Evolutionary conservation across 306 rosid species (phyloP), one percentile per base, ranked within the genome.

Genomic region (Vigna hirtella): DNA sequence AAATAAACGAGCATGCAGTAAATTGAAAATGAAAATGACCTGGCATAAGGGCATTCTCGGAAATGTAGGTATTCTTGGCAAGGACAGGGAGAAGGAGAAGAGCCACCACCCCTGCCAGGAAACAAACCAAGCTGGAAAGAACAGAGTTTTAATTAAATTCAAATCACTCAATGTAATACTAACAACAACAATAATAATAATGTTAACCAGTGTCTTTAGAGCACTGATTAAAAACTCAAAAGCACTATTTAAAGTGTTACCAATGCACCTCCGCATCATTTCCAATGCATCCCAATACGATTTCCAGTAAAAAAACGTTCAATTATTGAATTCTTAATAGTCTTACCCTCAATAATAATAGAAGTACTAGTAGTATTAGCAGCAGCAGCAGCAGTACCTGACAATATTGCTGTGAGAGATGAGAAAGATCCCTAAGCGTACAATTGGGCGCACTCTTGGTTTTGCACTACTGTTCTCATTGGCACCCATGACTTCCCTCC

Each of bases 1-100:
- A 63, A 63, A 63, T 13, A 63, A 32, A 30, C 34, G 5, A 30
- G 13, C 14, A n/a, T 4, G 49, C 9, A 1, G 26, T 7, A 36
- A 61, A 14, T 34, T 70, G 52, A 52, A 22, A 52, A 56, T 1
- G 15, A 22, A 53, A 57, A 5, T 17, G 59, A 94, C 97, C 99
- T 81, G 99, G 97, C 98, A 93, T 91, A 69, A 95, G 98, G 68
- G 99, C 93, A 81, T 93, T 95, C 76, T 95, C 98, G 24, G 99
- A 95, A 72, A 91, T 85, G 90, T 93, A 93, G 67, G 97, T 93
- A 87, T 87, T 93, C 90, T 91, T 95, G 76, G 98, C 91, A 36
- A 93, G 92, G 70, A 92, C 43, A 12, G 99, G 99, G 18, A 95
- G 92, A 57, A 95, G 93, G 58, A 95, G 73, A 48, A 95, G 94